Evolutionary conservation across 345 rosid species (phyloP).

Genomic region (Excoecaria agallocha): DNA sequence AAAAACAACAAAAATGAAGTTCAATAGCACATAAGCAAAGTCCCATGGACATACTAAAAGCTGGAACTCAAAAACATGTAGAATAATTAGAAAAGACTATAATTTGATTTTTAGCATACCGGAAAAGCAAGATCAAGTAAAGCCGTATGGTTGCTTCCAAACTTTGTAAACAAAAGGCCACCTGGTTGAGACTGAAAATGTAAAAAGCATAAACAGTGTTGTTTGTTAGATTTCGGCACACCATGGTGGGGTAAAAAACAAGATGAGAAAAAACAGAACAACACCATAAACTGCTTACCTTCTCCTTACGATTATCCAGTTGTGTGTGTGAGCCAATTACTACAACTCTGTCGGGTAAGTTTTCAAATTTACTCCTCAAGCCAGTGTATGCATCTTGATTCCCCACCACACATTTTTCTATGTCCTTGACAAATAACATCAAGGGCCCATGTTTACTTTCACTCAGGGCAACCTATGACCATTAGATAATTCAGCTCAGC

Average conservation of each 20-base stretch:
- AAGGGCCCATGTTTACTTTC: constrained; percentile 73
- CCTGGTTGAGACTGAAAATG: constrained; percentile 83
- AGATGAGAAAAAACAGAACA: not conserved
- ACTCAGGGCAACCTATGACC: constrained; percentile 58
- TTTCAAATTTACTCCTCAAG: constrained; percentile 74
- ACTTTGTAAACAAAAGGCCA: constrained; percentile 84
- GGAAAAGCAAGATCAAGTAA: constrained; percentile 89
- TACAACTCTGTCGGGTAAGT: constrained; percentile 66
- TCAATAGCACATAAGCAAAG: not conserved
- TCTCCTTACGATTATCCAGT: constrained; percentile 92
- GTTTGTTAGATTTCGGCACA: not conserved
- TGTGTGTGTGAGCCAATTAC: constrained; percentile 90
- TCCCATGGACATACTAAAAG: too few species aligned
- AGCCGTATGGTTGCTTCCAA: constrained; percentile 92
- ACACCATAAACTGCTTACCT: constrained; percentile 42
- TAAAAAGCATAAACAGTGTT: not conserved
- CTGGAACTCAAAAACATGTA: not conserved
- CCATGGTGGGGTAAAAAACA: not conserved
- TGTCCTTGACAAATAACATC: constrained; percentile 81
- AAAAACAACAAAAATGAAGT: not conserved
- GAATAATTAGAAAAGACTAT: not conserved
- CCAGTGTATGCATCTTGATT: constrained; percentile 64
- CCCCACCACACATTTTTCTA: constrained; percentile 78
- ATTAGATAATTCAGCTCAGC: constrained; percentile 19
- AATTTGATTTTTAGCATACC: constrained; percentile 38